Evolutionary conservation across 192 early-diverging fungal genomes (phyloP).

Genomic region (Backusella parvicylindrica): DNA sequence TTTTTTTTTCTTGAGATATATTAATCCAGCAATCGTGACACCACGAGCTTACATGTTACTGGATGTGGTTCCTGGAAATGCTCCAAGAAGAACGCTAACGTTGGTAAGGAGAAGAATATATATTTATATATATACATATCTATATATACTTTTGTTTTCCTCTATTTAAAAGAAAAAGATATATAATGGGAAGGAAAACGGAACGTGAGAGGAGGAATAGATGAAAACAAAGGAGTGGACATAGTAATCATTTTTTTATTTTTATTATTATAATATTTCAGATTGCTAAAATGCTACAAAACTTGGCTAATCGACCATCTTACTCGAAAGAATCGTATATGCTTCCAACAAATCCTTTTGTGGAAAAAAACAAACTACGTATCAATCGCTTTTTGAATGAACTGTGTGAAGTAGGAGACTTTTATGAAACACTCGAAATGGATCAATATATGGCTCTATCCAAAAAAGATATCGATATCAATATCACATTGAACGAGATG

Average conservation of each 20-base stretch:
- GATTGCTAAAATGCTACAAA: slow-evolving; percentile 94
- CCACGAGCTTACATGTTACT: slow-evolving; percentile 92
- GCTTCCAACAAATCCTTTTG: slow-evolving; percentile 87
- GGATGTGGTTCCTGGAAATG: slow-evolving; percentile 72
- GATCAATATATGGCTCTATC: slow-evolving; percentile 96
- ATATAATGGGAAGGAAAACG: neutral
- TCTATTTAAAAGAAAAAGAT: neutral
- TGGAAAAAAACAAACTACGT: slow-evolving; percentile 81
- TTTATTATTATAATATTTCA: slow-evolving; percentile 12
- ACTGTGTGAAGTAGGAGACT: slow-evolving; percentile 91
- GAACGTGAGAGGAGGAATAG: neutral
- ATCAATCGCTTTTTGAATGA: slow-evolving; percentile 89
- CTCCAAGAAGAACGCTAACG: slow-evolving; percentile 85
- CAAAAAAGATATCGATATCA: slow-evolving; percentile 84
- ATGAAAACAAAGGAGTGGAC: neutral
- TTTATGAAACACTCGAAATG: slow-evolving; percentile 97
- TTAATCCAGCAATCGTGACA: slow-evolving; percentile 96
- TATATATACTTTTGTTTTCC: neutral
- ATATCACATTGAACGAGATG: slow-evolving; percentile 93
- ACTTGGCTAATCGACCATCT: slow-evolving; percentile 90
- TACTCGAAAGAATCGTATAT: slow-evolving; percentile 92
- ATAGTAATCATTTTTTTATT: neutral
- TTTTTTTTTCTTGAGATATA: slow-evolving; percentile 94
- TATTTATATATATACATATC: no score
- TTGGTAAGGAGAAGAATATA: slow-evolving; percentile 44